A percentile compares a stretch with the other conserved stretches of the same genome.
Evolutionary conservation across 1,284 basidiomycete genomes (phyloP).

Genomic region (Sanghuangporus baumii): DNA sequence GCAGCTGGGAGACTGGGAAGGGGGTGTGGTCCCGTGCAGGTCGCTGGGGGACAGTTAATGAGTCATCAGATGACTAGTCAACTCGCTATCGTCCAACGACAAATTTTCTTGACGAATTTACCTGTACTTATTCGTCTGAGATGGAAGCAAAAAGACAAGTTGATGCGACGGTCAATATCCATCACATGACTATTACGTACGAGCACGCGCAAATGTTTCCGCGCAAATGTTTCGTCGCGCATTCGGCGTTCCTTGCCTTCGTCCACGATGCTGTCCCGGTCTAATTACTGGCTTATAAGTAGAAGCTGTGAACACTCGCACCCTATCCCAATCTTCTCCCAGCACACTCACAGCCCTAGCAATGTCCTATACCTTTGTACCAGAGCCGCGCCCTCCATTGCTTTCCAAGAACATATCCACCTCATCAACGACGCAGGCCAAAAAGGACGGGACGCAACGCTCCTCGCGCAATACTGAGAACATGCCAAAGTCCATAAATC

Average conservation of each 20-base stretch:
- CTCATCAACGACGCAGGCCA: not conserved
- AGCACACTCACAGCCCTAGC: not conserved
- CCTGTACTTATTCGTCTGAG: not conserved
- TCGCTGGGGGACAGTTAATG: not conserved
- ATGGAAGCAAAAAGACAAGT: not conserved
- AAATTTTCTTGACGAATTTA: not conserved
- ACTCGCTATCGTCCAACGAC: conserved; percentile 2
- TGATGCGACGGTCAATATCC: not conserved
- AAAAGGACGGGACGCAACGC: conserved; percentile 16
- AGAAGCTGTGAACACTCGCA: not conserved
- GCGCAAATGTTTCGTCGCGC: too few species aligned
- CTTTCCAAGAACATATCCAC: not conserved
- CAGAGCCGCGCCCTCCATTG: not conserved
- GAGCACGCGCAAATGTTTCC: not conserved
- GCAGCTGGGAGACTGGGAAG: not conserved
- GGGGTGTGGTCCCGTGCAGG: not conserved
- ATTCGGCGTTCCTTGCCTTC: not conserved
- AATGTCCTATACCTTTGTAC: not conserved
- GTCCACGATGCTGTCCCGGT: not conserved
- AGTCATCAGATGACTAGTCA: conserved; percentile 8
- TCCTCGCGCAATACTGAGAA: conserved; percentile 17
- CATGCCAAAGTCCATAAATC: conserved; percentile 18
- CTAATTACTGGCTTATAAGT: not conserved
- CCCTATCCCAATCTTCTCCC: not conserved
- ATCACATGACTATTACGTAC: not conserved